Percentiles rank a stretch among this genome's conserved stretches.
phyloP scores from a whole-genome alignment of 495 filamentous ascomycete species.

The Achaetomiella virescens region DNA sequence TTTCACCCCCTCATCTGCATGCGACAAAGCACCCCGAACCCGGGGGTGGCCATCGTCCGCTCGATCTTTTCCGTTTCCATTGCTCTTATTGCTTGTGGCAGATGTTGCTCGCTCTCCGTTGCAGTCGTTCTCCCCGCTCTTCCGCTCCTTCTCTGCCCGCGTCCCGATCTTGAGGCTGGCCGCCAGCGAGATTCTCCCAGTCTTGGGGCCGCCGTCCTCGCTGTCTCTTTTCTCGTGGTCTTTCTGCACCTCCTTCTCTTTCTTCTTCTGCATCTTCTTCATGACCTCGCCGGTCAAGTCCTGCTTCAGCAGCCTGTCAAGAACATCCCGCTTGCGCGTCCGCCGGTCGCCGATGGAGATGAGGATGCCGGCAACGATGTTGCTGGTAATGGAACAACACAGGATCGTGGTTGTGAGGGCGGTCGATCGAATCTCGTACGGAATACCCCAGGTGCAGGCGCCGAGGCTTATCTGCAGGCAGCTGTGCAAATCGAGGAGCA shows the following conservation, averaged over 20 bases:
- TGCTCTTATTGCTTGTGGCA: background rate
- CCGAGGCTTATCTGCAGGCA: constrained; percentile 70
- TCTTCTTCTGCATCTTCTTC: constrained; percentile 60
- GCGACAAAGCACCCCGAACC: no score
- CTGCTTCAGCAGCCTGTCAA: constrained; percentile 66
- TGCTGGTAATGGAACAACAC: constrained; percentile 65
- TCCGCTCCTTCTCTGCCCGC: background rate
- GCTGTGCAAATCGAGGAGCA: constrained; percentile 70
- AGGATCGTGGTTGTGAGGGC: constrained; percentile 74
- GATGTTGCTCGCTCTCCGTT: background rate
- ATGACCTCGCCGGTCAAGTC: constrained; percentile 68
- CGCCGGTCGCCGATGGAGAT: constrained; percentile 66
- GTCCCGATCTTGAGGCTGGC: background rate
- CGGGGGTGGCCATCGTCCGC: no score
- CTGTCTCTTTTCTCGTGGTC: constrained; percentile 3
- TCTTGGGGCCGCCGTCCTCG: background rate
- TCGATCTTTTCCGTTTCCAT: no score
- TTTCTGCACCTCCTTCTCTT: constrained; percentile 30
- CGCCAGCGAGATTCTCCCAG: background rate
- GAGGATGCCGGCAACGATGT: constrained; percentile 62
- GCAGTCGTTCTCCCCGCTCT: background rate
- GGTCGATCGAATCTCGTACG: constrained; percentile 54
- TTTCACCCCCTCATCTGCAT: no score
- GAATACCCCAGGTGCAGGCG: constrained; percentile 65
- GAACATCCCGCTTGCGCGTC: constrained; percentile 75